Base-by-base conservation (phyloP, 768 basidiomycete genomes). In the Naganishia randhawae region DNA sequence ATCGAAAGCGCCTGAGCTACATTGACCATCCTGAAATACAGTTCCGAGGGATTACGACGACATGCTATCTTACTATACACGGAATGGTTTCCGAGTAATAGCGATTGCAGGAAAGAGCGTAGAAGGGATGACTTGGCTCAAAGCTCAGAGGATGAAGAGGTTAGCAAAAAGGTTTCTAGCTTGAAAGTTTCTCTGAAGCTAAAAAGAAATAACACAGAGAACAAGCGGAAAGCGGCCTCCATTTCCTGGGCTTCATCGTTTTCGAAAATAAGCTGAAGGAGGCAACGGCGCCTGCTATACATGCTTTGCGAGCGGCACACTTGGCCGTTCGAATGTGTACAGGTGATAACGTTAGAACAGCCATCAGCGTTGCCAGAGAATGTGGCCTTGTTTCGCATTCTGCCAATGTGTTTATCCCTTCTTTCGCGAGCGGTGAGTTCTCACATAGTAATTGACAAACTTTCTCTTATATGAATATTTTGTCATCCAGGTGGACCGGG, bases 191-290 rank as follows among this genome's bases (percentile, higher is more conserved):
- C 4, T 22, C 14, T 2, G n/a, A 3, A 13, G 35, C 22, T 61
- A 25, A 29, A 52, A 16, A 52, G 8, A 48, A 27, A 50, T 11
- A n/a, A 25, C 19, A 17, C 72, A 96, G 93, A 31, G 96, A 98
- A 73, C 91, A 94, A 81, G 95, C 93, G 17, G 96, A 99, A 76
- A 90, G 87, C 1, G 87, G 86, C 31, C 83, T 99, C 9, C 87
- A 86, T 66, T 99, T 99, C 82, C 85, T 98, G 17, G 96, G 96
- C 2, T 82, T 99, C 39, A 88, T 98, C 74, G 94, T 99, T 69
- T 99, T 99, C 74, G 96, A 99, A 80, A 99, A 99, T 82, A 90
- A 95, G 81, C 82, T 99, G 69, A 99, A 99, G 75, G 86, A 89
- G 4, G 92, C 90, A 9, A 97, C 95, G 0, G 83, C 90, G 0